Percentiles rank a stretch among this genome's conserved stretches.
Evolutionary conservation across 441 rosid species (phyloP).

Genomic region (Dalechampia spathulata): DNA sequence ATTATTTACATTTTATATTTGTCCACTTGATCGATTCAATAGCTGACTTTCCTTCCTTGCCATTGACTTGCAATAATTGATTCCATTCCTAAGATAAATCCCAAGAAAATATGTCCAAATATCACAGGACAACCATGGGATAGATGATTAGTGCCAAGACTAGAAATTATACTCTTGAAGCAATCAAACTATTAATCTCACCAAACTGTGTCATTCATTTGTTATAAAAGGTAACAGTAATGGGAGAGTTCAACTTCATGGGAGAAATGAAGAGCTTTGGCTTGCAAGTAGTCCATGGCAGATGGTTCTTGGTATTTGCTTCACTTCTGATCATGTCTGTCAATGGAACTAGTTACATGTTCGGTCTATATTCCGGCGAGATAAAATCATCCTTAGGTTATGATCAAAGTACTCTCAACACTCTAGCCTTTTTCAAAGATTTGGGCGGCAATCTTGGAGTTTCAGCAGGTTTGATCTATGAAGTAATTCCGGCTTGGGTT

Average conservation of each 20-base stretch:
- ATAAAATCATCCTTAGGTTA: constrained; percentile 51
- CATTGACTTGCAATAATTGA: no score
- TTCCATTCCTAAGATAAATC: no score
- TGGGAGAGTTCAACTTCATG: constrained; percentile 1
- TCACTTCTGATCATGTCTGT: constrained; percentile 49
- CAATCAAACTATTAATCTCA: no score
- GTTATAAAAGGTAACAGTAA: background rate
- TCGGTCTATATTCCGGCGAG: constrained; percentile 42
- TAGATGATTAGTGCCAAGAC: no score
- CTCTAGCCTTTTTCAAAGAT: constrained; percentile 60
- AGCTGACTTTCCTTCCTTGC: no score
- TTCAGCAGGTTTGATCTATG: constrained; percentile 47
- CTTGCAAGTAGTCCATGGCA: constrained; percentile 32
- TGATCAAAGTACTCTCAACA: constrained; percentile 58
- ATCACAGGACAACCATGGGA: no score
- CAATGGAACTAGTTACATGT: constrained; percentile 67
- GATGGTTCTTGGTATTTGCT: constrained; percentile 61
- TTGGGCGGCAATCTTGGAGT: constrained; percentile 65
- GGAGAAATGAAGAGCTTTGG: constrained; percentile 30
- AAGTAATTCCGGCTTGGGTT: constrained; percentile 49
- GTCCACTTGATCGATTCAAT: no score
- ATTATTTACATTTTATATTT: no score
- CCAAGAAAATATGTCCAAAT: no score
- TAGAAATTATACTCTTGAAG: no score
- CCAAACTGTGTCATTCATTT: no score